phyloP scores from a whole-genome alignment of 805 yeast genomes.

The Dipodascus albidus region DNA sequence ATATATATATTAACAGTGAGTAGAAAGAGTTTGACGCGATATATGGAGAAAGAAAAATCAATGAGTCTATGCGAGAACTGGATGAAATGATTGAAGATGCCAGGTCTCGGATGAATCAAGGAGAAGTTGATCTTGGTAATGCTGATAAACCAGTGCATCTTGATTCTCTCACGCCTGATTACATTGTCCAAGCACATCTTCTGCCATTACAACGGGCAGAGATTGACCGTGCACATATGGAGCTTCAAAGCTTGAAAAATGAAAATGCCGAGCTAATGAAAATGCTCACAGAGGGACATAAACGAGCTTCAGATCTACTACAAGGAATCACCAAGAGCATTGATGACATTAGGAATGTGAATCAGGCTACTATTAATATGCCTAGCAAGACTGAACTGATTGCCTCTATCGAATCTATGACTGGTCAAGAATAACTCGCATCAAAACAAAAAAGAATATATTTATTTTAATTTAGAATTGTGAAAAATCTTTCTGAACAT shows the following conservation, averaged over 20 bases:
- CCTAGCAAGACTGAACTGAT: not conserved
- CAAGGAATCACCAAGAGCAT: not conserved
- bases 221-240: constrained; percentile 7
- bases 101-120: constrained; percentile 14
- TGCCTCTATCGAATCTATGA: not conserved
- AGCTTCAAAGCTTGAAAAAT: not conserved
- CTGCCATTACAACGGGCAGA: constrained; percentile 14
- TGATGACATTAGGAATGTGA: not conserved
- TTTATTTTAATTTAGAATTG: constrained; percentile 3
- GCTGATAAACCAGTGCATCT: constrained; percentile 14
- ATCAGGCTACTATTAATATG: not conserved
- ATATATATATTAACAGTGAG: not conserved
- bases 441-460: not conserved
- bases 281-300: not conserved
- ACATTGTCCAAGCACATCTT: constrained; percentile 21
- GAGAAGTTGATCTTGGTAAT: not conserved
- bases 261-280: not conserved
- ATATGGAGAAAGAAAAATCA: constrained; percentile 33
- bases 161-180: constrained; percentile 22
- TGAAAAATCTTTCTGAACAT: constrained; percentile 21
- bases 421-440: not conserved
- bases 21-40: constrained; percentile 42
- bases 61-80: constrained; percentile 27
- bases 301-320: not conserved
- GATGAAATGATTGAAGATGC: constrained; percentile 31